Conservation (phyloP, 2,329 filamentous ascomycete genomes). For the Parasarocladium wereldwijsianum region DNA sequence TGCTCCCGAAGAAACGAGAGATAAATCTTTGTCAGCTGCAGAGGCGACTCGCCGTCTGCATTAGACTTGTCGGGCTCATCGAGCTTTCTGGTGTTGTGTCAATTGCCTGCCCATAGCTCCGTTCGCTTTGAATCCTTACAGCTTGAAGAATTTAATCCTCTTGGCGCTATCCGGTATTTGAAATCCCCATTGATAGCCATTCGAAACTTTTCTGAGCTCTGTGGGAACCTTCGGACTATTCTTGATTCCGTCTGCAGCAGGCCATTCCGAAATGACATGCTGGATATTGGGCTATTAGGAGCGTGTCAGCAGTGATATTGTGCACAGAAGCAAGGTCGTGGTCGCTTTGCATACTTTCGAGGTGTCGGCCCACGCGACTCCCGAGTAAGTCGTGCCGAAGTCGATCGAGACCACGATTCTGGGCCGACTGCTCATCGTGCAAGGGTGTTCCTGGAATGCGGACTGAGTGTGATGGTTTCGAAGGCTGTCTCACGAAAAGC, state of each 20-base stretch:
- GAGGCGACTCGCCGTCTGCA: conserved; percentile 18
- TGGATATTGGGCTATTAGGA: conserved; percentile 21
- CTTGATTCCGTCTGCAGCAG: conserved; percentile 16
- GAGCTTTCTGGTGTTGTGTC: conserved; percentile 14
- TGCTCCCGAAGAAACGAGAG: conserved; percentile 32
- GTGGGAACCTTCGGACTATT: conserved; percentile 33
- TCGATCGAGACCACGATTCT: conserved; percentile 38
- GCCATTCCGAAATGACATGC: conserved; percentile 29
- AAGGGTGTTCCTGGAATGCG: no score
- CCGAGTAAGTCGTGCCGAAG: conserved; percentile 42
- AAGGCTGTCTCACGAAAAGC: no score
- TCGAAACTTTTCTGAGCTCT: conserved; percentile 25
- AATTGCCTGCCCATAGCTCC: not conserved
- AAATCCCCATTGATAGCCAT: conserved; percentile 33
- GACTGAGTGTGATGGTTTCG: no score
- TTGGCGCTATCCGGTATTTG: conserved; percentile 26
- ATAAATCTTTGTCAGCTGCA: conserved; percentile 24
- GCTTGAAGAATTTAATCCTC: conserved; percentile 30
- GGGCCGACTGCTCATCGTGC: conserved; percentile 12
- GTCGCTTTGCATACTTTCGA: conserved; percentile 15
- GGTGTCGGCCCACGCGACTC: conserved; percentile 36
- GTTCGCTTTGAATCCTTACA: conserved; percentile 19
- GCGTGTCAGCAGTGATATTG: not conserved
- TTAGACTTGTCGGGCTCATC: conserved; percentile 15
- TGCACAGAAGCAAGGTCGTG: no score